Conservation (phyloP, 1,139 yeast species). For the Saccharomyces hybrid region DNA sequence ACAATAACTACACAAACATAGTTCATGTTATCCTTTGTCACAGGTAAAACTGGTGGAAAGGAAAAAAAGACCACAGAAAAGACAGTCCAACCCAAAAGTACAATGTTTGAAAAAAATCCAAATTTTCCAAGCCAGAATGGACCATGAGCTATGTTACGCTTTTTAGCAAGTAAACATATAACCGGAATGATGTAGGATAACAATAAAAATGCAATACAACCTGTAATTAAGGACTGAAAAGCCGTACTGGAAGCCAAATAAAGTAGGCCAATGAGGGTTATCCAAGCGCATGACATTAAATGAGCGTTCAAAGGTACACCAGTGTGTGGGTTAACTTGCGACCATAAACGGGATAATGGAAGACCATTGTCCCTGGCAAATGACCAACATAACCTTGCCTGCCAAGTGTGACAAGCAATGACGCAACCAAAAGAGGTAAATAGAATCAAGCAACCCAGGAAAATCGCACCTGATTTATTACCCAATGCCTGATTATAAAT, state of each 20-base stretch:
- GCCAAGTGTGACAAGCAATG: slow-evolving; percentile 70
- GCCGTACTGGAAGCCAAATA: slow-evolving; percentile 51
- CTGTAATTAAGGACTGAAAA: slow-evolving; percentile 49
- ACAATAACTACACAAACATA: slow-evolving; percentile 62
- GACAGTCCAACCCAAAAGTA: slow-evolving; percentile 51
- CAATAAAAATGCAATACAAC: slow-evolving; percentile 46
- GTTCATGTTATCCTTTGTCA: slow-evolving; percentile 55
- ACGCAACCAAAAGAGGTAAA: slow-evolving; percentile 64
- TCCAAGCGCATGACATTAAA: slow-evolving; percentile 42
- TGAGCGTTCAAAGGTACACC: slow-evolving; percentile 51
- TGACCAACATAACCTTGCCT: slow-evolving; percentile 70
- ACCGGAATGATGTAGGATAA: slow-evolving; percentile 47
- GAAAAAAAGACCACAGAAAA: slow-evolving; percentile 59
- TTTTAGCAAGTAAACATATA: slow-evolving; percentile 46
- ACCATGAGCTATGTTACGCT: slow-evolving; percentile 58
- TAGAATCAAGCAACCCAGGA: slow-evolving; percentile 50
- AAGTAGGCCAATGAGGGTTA: slow-evolving; percentile 44
- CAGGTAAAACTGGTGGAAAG: slow-evolving; percentile 64
- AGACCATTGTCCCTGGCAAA: slow-evolving; percentile 62
- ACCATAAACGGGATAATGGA: slow-evolving; percentile 44
- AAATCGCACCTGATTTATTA: slow-evolving; percentile 50
- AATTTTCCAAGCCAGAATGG: slow-evolving; percentile 62
- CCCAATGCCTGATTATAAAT: slow-evolving; percentile 53
- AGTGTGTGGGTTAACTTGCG: slow-evolving; percentile 39
- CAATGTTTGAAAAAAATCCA: slow-evolving; percentile 50